Evolutionary conservation across 1,284 basidiomycete genomes (phyloP).

Genomic region (Trichosporon coremiiforme): DNA sequence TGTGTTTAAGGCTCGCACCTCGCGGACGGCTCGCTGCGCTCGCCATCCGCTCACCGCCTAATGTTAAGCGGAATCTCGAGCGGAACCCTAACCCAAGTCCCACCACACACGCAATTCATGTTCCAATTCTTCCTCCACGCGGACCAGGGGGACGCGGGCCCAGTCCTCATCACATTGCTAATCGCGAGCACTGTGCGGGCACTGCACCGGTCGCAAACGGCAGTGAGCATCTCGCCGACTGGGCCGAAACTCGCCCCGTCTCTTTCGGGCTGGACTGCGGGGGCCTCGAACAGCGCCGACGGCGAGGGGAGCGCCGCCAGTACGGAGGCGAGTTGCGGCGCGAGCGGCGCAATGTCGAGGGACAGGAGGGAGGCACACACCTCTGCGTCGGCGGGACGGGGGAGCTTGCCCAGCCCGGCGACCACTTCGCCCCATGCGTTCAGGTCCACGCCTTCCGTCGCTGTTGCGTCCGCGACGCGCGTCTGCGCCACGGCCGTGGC

Average conservation of each 20-base stretch:
- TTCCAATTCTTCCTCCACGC: constrained; percentile 34
- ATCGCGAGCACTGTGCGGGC: constrained; percentile 29
- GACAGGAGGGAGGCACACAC: constrained; percentile 30
- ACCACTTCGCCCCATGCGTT: constrained; percentile 42
- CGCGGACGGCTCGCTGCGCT: neutral
- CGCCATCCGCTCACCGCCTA: neutral
- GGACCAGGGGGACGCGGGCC: constrained; percentile 22
- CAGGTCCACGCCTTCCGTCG: constrained; percentile 41
- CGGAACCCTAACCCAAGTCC: constrained; percentile 39
- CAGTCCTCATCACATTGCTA: constrained; percentile 26
- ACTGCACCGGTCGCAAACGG: constrained; percentile 39
- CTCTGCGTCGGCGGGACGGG: constrained; percentile 26
- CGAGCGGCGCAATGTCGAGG: constrained; percentile 29
- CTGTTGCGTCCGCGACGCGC: constrained; percentile 35
- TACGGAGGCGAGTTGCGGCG: constrained; percentile 22
- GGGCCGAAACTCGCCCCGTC: constrained; percentile 39
- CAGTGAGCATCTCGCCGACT: constrained; percentile 31
- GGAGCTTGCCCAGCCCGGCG: constrained; percentile 27
- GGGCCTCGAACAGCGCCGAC: constrained; percentile 37
- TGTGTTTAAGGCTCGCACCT: too few species aligned
- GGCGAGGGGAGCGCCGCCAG: constrained; percentile 35
- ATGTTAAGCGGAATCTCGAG: constrained; percentile 24
- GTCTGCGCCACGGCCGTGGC: constrained; percentile 43
- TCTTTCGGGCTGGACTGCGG: constrained; percentile 22
- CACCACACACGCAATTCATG: constrained; percentile 43